phyloP scores from a whole-genome alignment of 2,329 filamentous ascomycete species.

The Talaromyces funiculosus region DNA sequence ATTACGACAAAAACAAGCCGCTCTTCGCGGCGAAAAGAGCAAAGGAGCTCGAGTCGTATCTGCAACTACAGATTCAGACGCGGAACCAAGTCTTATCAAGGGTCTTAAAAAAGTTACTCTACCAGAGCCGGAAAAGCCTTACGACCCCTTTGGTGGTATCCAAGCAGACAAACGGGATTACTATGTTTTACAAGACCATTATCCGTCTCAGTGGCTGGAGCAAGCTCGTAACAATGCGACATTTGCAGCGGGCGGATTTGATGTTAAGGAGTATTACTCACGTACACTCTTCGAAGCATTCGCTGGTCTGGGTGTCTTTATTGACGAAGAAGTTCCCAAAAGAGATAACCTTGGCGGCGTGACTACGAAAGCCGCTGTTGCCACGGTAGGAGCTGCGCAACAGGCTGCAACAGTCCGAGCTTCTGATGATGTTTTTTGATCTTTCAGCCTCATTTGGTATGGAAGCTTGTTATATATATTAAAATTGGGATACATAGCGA shows the following conservation, averaged over 20 bases:
- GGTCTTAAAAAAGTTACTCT: constrained; percentile 65
- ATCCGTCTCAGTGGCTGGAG: constrained; percentile 70
- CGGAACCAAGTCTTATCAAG: constrained; percentile 56
- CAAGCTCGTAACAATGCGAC: constrained; percentile 59
- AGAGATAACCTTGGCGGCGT: constrained; percentile 22
- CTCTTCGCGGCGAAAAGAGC: constrained; percentile 31
- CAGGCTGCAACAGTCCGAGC: constrained; percentile 17
- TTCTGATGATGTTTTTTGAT: constrained; percentile 12
- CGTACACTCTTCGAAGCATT: constrained; percentile 84
- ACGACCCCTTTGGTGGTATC: constrained; percentile 82
- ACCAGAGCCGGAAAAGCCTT: constrained; percentile 64
- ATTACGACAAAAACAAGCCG: constrained; percentile 42
- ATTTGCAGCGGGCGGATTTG: constrained; percentile 75
- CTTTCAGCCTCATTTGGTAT: neutral
- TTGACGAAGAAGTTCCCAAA: constrained; percentile 63
- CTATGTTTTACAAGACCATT: constrained; percentile 63
- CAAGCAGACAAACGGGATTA: constrained; percentile 58
- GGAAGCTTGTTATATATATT: neutral
- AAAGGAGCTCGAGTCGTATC: constrained; percentile 19
- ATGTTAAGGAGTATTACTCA: constrained; percentile 72
- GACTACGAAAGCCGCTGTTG: constrained; percentile 19
- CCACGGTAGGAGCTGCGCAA: constrained; percentile 27
- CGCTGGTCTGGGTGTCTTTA: constrained; percentile 77
- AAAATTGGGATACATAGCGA: constrained; percentile 15
- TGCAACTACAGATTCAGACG: constrained; percentile 21